Conservation (phyloP, 1,139 yeast genomes). For the Magnusiomyces suaveolens region DNA sequence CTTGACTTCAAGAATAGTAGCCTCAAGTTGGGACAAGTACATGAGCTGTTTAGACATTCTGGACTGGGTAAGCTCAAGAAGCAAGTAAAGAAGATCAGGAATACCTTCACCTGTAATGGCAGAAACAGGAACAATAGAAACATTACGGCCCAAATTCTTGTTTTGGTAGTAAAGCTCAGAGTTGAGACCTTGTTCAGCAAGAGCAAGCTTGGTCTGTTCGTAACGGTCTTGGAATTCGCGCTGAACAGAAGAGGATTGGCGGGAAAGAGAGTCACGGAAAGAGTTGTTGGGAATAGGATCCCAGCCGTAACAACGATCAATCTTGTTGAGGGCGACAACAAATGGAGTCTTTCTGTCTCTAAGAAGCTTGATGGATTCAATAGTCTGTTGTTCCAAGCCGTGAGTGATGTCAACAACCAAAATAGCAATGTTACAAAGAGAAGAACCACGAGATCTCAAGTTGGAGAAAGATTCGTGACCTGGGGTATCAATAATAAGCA, state of each 20-base stretch:
- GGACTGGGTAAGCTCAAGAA: constrained; percentile 91
- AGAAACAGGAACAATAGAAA: constrained; percentile 94
- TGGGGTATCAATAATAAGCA: constrained; percentile 93
- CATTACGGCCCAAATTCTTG: constrained; percentile 84
- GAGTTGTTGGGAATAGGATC: constrained; percentile 79
- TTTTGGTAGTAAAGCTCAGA: constrained; percentile 93
- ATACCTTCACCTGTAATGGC: constrained; percentile 99
- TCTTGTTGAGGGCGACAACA: constrained; percentile 91
- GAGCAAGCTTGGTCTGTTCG: constrained; percentile 76
- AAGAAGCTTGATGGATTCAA: constrained; percentile 83
- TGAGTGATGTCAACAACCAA: constrained; percentile 98
- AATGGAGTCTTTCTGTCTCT: constrained; percentile 98
- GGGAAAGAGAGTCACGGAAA: constrained; percentile 84
- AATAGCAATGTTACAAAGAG: constrained; percentile 96
- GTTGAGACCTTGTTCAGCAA: constrained; percentile 97
- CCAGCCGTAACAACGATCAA: constrained; percentile 97
- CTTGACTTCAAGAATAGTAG: constrained; percentile 95
- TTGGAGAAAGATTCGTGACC: constrained; percentile 99
- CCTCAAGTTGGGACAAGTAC: constrained; percentile 89
- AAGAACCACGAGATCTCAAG: constrained; percentile 96
- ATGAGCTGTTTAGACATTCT: constrained; percentile 98
- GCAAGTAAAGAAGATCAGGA: constrained; percentile 93
- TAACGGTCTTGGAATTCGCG: constrained; percentile 85
- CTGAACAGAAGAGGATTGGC: constrained; percentile 76
- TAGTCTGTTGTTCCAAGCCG: constrained; percentile 95